Evolutionary conservation across 2,329 filamentous ascomycete genomes (phyloP).

Genomic region (Sordariomycetes sp.): DNA sequence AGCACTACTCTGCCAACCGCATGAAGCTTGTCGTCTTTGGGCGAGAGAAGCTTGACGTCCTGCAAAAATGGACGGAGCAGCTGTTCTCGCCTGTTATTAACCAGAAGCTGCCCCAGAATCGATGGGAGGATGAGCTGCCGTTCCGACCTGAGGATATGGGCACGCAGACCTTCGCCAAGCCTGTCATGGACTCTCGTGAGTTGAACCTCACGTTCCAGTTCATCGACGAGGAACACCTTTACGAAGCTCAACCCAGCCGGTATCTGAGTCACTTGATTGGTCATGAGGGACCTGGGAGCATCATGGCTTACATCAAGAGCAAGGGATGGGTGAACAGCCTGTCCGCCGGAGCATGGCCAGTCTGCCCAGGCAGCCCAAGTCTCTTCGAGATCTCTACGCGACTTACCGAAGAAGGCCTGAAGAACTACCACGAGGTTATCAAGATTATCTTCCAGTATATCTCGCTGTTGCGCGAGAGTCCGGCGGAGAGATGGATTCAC

Average conservation of each 20-base stretch:
- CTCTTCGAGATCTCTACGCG: constrained; percentile 74
- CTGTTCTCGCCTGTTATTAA: constrained; percentile 75
- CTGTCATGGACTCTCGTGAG: constrained; percentile 78
- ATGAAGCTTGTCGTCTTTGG: constrained; percentile 90
- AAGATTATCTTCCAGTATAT: constrained; percentile 89
- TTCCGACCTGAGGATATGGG: constrained; percentile 40
- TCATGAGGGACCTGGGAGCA: constrained; percentile 86
- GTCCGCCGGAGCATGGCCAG: constrained; percentile 63
- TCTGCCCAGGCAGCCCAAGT: constrained; percentile 69
- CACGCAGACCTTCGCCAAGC: constrained; percentile 77
- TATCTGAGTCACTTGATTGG: constrained; percentile 87
- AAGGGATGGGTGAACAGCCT: constrained; percentile 85
- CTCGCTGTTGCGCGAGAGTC: constrained; percentile 68
- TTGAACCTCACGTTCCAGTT: constrained; percentile 78
- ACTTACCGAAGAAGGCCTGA: constrained; percentile 74
- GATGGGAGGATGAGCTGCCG: constrained; percentile 43
- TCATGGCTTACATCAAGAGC: constrained; percentile 80
- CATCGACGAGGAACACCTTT: constrained; percentile 72
- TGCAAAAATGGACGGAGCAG: constrained; percentile 77
- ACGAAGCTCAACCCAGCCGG: constrained; percentile 70
- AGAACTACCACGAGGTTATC: constrained; percentile 71
- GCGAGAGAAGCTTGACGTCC: constrained; percentile 68
- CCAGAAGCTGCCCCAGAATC: constrained; percentile 60
- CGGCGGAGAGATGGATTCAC: constrained; percentile 88
- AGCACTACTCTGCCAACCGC: constrained; percentile 83